Evolutionary conservation across 495 filamentous ascomycete genomes (phyloP), one percentile per base, ranked within the genome.

Genomic region (Evernia prunastri): DNA sequence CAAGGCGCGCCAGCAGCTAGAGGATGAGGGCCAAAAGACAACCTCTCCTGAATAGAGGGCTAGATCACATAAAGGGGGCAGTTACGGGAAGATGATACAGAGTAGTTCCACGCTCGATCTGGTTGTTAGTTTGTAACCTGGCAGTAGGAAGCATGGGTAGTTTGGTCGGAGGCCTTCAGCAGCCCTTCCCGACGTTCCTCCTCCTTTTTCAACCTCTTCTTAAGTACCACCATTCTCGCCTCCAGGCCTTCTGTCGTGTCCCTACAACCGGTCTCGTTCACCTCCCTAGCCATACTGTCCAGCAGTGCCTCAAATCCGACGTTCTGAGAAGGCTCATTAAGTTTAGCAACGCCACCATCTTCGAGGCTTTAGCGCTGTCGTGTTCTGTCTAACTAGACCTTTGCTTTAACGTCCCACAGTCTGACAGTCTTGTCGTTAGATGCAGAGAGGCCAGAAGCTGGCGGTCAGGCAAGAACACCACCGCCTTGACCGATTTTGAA

Each of bases 361-460:
- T 39, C 13, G 56, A 31, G 56, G 56, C 56, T 58, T 31, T 58
- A 6, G 18, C 36, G 33, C 31, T 37, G 6, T 58, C 33, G 31
- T 39, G n/a, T n/a, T n/a, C n/a, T n/a, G n/a, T n/a, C n/a, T n/a
- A n/a, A n/a, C n/a, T n/a, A n/a, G n/a, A n/a, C n/a, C n/a, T n/a
- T n/a, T n/a, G n/a, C n/a, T n/a, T n/a, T n/a, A n/a, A n/a, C n/a
- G 65, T 79, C 69, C 77, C 75, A 78, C 56, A 78, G 68, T 64
- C 66, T 60, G n/a, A 81, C 60, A 13, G 68, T 75, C 4, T 64
- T 45, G 59, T 79, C 74, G 15, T 17, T 12, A 33, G 72, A 74
- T 51, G 65, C 72, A 12, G 73, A n/a, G 63, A 77, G 13, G 74
- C 76, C 9, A 78, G 20, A 25, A 63, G 63, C 54, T 66, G 58